Evolutionary conservation across 495 filamentous ascomycete genomes (phyloP).

Genomic region (Penicillium herquei): DNA sequence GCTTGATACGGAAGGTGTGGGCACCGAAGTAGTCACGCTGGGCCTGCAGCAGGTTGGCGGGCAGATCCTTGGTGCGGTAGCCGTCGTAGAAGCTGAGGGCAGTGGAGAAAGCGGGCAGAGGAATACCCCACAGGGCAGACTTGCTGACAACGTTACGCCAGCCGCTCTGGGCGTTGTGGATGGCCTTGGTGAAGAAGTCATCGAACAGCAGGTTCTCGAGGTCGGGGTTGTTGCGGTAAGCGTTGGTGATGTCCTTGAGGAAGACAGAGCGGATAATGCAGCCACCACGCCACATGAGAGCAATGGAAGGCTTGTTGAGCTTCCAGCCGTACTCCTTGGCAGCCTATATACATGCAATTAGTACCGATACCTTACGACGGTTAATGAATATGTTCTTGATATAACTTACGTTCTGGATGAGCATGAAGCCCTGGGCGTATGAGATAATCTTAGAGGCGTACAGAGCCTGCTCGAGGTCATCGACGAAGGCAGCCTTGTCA

Average conservation of each 20-base stretch:
- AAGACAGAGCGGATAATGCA: slow-evolving; percentile 99
- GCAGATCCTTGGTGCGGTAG: slow-evolving; percentile 90
- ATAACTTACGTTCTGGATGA: slow-evolving; percentile 88
- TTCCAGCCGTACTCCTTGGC: slow-evolving; percentile 96
- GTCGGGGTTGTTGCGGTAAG: slow-evolving; percentile 91
- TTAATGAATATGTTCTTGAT: neutral
- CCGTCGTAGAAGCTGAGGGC: slow-evolving; percentile 98
- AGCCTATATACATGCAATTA: slow-evolving; percentile 52
- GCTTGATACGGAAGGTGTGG: slow-evolving; percentile 98
- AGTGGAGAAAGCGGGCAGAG: slow-evolving; percentile 92
- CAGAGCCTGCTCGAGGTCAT: slow-evolving; percentile 95
- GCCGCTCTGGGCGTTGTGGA: slow-evolving; percentile 91
- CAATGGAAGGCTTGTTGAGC: slow-evolving; percentile 99
- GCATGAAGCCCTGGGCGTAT: slow-evolving; percentile 99
- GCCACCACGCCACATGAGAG: slow-evolving; percentile 99
- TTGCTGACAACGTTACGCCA: slow-evolving; percentile 95
- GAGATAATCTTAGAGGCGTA: slow-evolving; percentile 99
- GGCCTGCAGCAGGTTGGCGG: slow-evolving; percentile 96
- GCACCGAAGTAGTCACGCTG: slow-evolving; percentile 99
- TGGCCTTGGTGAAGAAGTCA: slow-evolving; percentile 98
- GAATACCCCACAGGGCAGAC: slow-evolving; percentile 89
- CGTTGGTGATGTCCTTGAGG: slow-evolving; percentile 97
- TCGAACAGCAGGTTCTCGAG: slow-evolving; percentile 98
- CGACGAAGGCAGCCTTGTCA: slow-evolving; percentile 88
- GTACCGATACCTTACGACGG: neutral